Base-by-base conservation (phyloP, 371 early-diverging fungal species). In the Apophysomyces sp. region DNA sequence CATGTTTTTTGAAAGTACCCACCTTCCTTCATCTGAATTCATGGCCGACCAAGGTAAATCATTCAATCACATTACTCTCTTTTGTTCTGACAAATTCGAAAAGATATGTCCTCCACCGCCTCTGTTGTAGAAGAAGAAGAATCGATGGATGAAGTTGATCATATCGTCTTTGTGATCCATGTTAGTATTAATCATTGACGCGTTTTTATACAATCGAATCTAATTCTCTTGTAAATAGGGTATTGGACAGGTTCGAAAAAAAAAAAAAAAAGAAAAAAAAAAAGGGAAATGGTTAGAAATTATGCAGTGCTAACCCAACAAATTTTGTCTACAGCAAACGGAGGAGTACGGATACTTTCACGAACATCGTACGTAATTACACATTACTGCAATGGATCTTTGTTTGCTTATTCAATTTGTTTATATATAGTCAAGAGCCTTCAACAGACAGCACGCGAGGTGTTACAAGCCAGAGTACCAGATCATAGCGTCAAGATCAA, bases 111-210 rank as follows among this genome's bases (percentile, higher is more conserved):
- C 15, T 53, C 32, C 16, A 16, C 36, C 16, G 4, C 37, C 15
- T 57, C 36, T 36, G n/a, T 21, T n/a, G 27, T 58, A 31, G 44
- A 16, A 27, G 62, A 61, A 58, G 58, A 62, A 53, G 27, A 37
- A 28, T 18, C 24, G 8, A 41, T 30, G 31, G 31, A 55, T 15
- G 60, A 39, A 26, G 67, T 74, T 13, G 72, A 81, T 31, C 82
- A 81, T 53, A 56, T 82, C 6, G 69, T 82, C 26, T 86, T 86
- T 71, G 84, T 89, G 16, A 83, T 89, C 36, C 89, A 89, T 69
- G 81, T 75, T 71, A 77, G 69, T 49, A 31, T 40, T 31, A n/a
- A 15, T 32, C 2, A 11, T 55, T 30, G 21, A 24, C 40, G 5
- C 21, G 34, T 52, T 30, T 27, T 18, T 54, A 8, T 31, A 40